phyloP scores from a whole-genome alignment of 2,329 filamentous ascomycete species.

The Tympanopsis confertula region DNA sequence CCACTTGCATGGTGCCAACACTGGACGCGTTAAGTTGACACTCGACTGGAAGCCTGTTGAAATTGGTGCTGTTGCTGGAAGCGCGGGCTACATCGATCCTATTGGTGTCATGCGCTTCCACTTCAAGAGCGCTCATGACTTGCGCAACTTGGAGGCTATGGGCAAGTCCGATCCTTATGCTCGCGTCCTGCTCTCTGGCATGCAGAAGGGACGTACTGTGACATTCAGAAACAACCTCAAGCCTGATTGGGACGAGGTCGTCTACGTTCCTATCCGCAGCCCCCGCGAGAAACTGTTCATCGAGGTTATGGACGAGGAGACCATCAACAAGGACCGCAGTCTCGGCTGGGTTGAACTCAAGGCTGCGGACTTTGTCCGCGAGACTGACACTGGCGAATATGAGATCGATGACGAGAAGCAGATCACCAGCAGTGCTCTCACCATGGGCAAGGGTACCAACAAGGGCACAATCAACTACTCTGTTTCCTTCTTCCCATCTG shows the following conservation, averaged over 20 bases:
- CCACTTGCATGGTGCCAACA: constrained; percentile 68
- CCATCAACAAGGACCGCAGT: constrained; percentile 77
- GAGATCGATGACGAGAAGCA: constrained; percentile 67
- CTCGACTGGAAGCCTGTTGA: constrained; percentile 93
- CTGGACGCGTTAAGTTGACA: constrained; percentile 78
- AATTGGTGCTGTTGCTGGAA: constrained; percentile 63
- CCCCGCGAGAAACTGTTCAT: constrained; percentile 71
- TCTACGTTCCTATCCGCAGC: constrained; percentile 86
- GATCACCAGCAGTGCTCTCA: constrained; percentile 53
- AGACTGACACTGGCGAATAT: constrained; percentile 73
- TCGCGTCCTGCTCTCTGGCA: constrained; percentile 75
- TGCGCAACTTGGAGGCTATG: constrained; percentile 87
- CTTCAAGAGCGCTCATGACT: constrained; percentile 69
- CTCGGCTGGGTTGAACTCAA: constrained; percentile 71
- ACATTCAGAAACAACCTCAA: constrained; percentile 94
- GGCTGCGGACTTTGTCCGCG: constrained; percentile 65
- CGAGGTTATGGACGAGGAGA: constrained; percentile 96
- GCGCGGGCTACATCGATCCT: constrained; percentile 79
- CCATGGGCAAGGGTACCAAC: constrained; percentile 56
- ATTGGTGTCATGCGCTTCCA: constrained; percentile 93
- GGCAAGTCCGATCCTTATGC: constrained; percentile 96
- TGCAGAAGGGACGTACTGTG: constrained; percentile 84
- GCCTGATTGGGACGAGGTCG: constrained; percentile 88
- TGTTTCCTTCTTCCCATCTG: constrained; percentile 82
- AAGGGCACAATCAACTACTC: constrained; percentile 68